These are phyloP conservation scores for Mortierella sp. DNA, from an alignment of 371 early-diverging fungal genomes.

Conservation along the genomic window DNA sequence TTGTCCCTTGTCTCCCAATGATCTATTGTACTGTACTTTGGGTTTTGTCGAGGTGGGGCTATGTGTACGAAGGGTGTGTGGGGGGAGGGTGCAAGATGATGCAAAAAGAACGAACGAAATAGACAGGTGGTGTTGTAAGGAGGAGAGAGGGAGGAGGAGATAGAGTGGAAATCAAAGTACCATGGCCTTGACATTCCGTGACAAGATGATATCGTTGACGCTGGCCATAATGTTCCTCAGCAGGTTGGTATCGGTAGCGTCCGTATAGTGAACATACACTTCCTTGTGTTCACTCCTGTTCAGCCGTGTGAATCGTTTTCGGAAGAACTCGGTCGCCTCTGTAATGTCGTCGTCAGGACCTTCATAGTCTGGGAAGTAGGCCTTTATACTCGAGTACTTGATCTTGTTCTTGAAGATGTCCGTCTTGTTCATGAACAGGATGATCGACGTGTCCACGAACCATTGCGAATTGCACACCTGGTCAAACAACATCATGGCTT, in stretches of 20 bases:
- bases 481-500: conserved; percentile 93
- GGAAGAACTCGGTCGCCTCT: conserved; percentile 67
- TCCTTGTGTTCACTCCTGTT: conserved; percentile 63
- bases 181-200: conserved; percentile 52
- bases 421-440: conserved; percentile 96
- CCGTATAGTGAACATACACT: conserved; percentile 67
- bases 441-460: conserved; percentile 93
- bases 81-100: too few species aligned
- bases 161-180: conserved; percentile 4
- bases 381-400: conserved; percentile 73
- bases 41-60: too few species aligned
- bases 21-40: too few species aligned
- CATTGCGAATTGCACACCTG: conserved; percentile 95
- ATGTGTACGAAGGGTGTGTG: too few species aligned
- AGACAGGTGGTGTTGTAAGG: too few species aligned
- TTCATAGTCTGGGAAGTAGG: conserved; percentile 90
- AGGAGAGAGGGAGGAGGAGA: too few species aligned
- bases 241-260: conserved; percentile 68
- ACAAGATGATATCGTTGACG: conserved; percentile 66
- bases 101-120: too few species aligned
- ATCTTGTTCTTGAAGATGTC: conserved; percentile 95
- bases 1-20: too few species aligned
- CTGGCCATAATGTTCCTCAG: conserved; percentile 69
- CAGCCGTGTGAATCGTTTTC: conserved; percentile 70
- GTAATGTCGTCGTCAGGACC: conserved; percentile 66